phyloP scores from a whole-genome alignment of 2,329 filamentous ascomycete species.

The Fusarium pseudograminearum region DNA sequence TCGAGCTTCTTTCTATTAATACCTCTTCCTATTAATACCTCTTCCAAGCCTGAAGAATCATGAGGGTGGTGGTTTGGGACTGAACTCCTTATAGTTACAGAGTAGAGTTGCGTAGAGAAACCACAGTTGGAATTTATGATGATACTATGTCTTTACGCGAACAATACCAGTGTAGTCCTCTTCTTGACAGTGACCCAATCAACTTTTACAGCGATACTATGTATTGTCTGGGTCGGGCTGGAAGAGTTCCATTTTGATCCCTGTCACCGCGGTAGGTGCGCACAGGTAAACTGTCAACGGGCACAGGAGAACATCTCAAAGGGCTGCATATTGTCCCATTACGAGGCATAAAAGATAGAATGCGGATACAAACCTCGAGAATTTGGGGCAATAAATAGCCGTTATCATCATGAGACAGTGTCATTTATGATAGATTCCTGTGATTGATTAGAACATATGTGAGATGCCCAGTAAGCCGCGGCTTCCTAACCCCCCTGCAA shows the following conservation, averaged over 20 bases:
- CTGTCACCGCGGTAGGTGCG: conserved; percentile 2
- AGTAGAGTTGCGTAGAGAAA: neutral
- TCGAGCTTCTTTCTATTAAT: neutral
- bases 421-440: conserved; percentile 12
- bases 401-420: neutral
- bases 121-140: neutral
- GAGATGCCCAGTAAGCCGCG: conserved; percentile 23
- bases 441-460: conserved; percentile 10
- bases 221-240: conserved; percentile 7
- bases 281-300: neutral
- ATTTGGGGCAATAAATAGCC: neutral
- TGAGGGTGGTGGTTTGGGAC: neutral
- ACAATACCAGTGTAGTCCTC: neutral
- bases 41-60: neutral
- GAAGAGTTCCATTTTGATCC: conserved; percentile 9
- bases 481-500: conserved; percentile 26
- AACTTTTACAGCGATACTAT: conserved; percentile 16
- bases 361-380: neutral
- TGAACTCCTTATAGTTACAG: neutral
- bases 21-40: conserved; percentile 4
- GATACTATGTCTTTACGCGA: neutral
- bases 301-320: neutral
- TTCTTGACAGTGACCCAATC: conserved; percentile 5
- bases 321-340: neutral
- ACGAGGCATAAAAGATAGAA: neutral